Percentiles rank a stretch among this genome's conserved stretches.
phyloP scores from a whole-genome alignment of 2,329 filamentous ascomycete genomes.

The Phaeomoniella chlamydospora region DNA sequence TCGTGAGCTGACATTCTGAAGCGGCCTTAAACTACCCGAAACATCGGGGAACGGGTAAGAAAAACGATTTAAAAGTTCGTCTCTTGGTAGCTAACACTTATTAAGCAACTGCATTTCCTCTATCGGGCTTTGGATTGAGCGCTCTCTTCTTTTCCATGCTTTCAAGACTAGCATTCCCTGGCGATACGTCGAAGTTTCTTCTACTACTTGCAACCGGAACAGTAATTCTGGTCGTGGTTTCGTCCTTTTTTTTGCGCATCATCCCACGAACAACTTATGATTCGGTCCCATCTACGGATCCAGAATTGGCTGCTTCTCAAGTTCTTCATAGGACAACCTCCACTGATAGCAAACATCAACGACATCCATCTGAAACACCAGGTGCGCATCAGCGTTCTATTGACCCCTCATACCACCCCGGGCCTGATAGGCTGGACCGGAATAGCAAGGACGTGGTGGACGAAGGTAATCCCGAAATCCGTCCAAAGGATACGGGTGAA shows the following conservation, averaged over 20 bases:
- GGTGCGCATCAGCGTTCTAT: constrained; percentile 19
- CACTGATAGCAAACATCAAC: constrained; percentile 12
- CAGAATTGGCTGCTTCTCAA: constrained; percentile 9
- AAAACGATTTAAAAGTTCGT: too few relatives aligned
- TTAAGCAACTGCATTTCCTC: constrained; percentile 81
- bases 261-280: constrained; percentile 39
- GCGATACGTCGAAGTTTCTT: constrained; percentile 69
- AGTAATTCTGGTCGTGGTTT: constrained; percentile 55
- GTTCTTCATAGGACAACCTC: constrained; percentile 18
- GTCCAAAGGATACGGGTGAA: constrained; percentile 47
- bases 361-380: constrained; percentile 17
- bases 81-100: too few relatives aligned
- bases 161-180: constrained; percentile 63
- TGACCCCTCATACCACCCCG: not conserved
- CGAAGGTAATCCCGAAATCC: constrained; percentile 4
- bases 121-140: constrained; percentile 86
- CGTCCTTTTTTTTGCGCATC: constrained; percentile 75
- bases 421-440: not conserved
- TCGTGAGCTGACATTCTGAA: constrained; percentile 17
- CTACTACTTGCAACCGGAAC: constrained; percentile 70
- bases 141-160: constrained; percentile 89
- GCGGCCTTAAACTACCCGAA: constrained; percentile 85
- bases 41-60: constrained; percentile 60
- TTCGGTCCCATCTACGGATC: constrained; percentile 22
- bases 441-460: not conserved